Evolutionary conservation across 352 stramenopile species (phyloP), one percentile per base, ranked within the genome.

Genomic region (Lagenidium giganteum): DNA sequence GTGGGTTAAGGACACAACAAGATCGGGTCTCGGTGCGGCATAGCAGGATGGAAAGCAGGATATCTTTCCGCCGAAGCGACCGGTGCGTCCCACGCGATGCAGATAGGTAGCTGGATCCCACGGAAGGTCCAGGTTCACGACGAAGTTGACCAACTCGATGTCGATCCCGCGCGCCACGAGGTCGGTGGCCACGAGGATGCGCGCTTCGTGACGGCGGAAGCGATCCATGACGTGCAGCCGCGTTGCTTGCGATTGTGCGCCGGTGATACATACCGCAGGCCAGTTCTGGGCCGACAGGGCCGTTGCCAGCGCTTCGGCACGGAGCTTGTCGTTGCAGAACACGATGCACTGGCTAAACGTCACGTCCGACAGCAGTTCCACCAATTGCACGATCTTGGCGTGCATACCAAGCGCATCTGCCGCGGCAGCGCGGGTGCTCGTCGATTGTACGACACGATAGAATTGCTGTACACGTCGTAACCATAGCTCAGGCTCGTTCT

Each of bases 251-350:
- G 57, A 56, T 37, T 89, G 75, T 7, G 75, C 71, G 9, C 79
- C 73, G 4, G 71, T 91, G 52, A 87, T 87, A 14, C 73, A 77
- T 18, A 59, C 64, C 7, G 74, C 64, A 4, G 76, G 73, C 70
- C 71, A 91, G 18, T 64, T 64, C 20, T 85, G 64, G 6, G 46
- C 52, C 13, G 42, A 46, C 18, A 91, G 60, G 12, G 73, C 76
- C 0, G 54, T 64, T 3, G 76, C 70, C 12, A 89, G 33, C 8
- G 73, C 76, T 50, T 89, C 76, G 0, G 79, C 73, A 7, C 75
- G 66, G 41, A 85, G 74, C 58, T 88, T 91, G 59, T 88, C 79
- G 57, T 91, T 91, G 59, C 73, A 89, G 44, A 91, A 91, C 25
- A 88, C 76, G 42, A 91, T 88, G 47, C 79, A 88, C 50, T 91